Conservation (phyloP, 495 filamentous ascomycete species). For the Thermochaetoides thermophila region DNA sequence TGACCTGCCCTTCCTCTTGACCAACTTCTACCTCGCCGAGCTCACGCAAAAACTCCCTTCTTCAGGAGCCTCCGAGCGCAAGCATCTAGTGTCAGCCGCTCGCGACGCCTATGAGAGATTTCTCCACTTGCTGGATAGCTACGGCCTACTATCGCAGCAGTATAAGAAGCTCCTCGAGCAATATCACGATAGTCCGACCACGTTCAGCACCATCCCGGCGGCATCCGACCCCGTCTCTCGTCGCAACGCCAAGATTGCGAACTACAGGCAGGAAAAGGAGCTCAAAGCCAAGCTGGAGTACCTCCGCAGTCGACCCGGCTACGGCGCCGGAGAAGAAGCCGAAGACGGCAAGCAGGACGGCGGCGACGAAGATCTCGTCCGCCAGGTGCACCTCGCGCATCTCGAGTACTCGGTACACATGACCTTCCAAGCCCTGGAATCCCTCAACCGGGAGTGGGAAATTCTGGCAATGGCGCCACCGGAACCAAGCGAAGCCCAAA, state of each 20-base stretch:
- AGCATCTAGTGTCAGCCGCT: constrained; percentile 43
- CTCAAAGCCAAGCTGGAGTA: constrained; percentile 65
- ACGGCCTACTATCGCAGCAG: constrained; percentile 49
- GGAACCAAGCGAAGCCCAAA: not conserved
- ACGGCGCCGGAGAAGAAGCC: constrained; percentile 17
- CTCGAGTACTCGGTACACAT: constrained; percentile 59
- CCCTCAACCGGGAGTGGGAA: constrained; percentile 66
- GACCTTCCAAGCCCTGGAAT: constrained; percentile 72
- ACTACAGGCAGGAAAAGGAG: constrained; percentile 76
- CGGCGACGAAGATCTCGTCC: constrained; percentile 58
- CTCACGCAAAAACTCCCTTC: constrained; percentile 30
- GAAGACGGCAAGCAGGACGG: constrained; percentile 61
- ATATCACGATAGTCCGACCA: constrained; percentile 49
- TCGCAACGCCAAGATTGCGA: constrained; percentile 68
- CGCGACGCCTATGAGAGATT: constrained; percentile 60
- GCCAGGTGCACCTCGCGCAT: constrained; percentile 62
- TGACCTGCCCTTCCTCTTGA: constrained; percentile 56
- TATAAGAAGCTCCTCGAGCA: constrained; percentile 59
- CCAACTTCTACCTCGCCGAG: constrained; percentile 20
- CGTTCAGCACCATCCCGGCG: constrained; percentile 54
- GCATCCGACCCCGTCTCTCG: constrained; percentile 53
- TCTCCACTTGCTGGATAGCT: constrained; percentile 59
- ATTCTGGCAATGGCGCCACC: constrained; percentile 59
- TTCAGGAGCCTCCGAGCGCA: constrained; percentile 44
- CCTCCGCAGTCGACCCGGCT: constrained; percentile 28